These are phyloP conservation scores for Hemisphaericaspora xylanilytica DNA, from an alignment of 1,139 yeast species.

Conservation along the genomic window DNA sequence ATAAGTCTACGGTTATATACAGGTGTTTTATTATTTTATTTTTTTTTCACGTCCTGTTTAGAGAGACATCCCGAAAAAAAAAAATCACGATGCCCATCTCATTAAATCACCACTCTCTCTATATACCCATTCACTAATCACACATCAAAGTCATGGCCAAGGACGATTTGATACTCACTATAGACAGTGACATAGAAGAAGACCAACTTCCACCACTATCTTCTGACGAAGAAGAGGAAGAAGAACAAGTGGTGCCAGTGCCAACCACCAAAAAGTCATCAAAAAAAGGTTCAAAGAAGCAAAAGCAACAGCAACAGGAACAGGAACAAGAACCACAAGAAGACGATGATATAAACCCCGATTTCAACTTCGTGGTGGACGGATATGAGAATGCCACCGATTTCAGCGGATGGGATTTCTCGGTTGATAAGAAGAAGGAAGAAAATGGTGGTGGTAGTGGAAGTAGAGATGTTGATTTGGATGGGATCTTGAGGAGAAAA, in stretches of 20 bases:
- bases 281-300: slow-evolving; percentile 19
- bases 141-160: slow-evolving; percentile 9
- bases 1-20: too few relatives aligned
- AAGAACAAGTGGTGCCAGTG: slow-evolving; percentile 45
- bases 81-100: slow-evolving; percentile 1
- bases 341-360: slow-evolving; percentile 63
- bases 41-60: too few relatives aligned
- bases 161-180: slow-evolving; percentile 16
- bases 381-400: slow-evolving; percentile 45
- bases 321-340: slow-evolving; percentile 35
- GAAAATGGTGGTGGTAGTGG: slow-evolving; percentile 13
- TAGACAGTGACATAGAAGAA: slow-evolving; percentile 56
- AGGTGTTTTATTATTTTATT: too few relatives aligned
- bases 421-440: slow-evolving; percentile 39
- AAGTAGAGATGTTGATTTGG: slow-evolving; percentile 76
- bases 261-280: slow-evolving; percentile 10
- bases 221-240: slow-evolving; percentile 18
- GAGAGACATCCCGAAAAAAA: background rate
- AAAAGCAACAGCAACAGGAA: slow-evolving; percentile 23
- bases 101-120: too few relatives aligned
- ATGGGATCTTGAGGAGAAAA: slow-evolving; percentile 76
- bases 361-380: slow-evolving; percentile 66
- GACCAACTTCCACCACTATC: slow-evolving; percentile 50
- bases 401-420: slow-evolving; percentile 84
- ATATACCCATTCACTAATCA: too few relatives aligned